Conservation (phyloP, 768 basidiomycete species). For the Boletellus ananas region DNA sequence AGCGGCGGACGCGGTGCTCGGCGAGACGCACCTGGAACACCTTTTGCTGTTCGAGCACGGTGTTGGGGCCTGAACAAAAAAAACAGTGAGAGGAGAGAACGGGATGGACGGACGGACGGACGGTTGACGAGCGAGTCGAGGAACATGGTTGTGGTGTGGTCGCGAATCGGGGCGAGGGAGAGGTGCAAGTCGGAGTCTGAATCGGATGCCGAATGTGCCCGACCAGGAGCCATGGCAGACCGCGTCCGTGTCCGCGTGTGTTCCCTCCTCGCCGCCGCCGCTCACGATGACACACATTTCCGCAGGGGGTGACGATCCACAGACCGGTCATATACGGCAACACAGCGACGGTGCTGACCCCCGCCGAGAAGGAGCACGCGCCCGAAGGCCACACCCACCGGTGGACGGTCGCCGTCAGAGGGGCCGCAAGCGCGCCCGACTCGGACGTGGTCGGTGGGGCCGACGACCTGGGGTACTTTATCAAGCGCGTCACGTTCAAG, state of each 20-base stretch:
- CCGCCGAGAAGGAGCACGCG: constrained; percentile 59
- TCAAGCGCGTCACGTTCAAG: constrained; percentile 96
- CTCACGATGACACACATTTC: constrained; percentile 1
- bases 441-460: constrained; percentile 82
- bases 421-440: constrained; percentile 71
- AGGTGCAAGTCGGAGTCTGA: constrained; percentile 30
- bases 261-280: constrained; percentile 4
- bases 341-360: constrained; percentile 73
- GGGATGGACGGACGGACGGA: constrained; percentile 31
- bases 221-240: constrained; percentile 44
- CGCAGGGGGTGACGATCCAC: constrained; percentile 79
- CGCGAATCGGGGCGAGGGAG: not conserved
- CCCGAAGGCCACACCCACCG: constrained; percentile 84
- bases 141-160: constrained; percentile 35
- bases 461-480: constrained; percentile 86
- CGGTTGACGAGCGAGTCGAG: constrained; percentile 64
- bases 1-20: not conserved
- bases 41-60: constrained; percentile 62
- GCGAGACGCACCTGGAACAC: constrained; percentile 51
- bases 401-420: constrained; percentile 95
- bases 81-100: not conserved
- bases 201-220: constrained; percentile 37
- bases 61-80: constrained; percentile 58
- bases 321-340: constrained; percentile 97
- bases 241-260: constrained; percentile 78